Conservation (phyloP, 352 stramenopile genomes). For the Globisporangium emineosum region DNA sequence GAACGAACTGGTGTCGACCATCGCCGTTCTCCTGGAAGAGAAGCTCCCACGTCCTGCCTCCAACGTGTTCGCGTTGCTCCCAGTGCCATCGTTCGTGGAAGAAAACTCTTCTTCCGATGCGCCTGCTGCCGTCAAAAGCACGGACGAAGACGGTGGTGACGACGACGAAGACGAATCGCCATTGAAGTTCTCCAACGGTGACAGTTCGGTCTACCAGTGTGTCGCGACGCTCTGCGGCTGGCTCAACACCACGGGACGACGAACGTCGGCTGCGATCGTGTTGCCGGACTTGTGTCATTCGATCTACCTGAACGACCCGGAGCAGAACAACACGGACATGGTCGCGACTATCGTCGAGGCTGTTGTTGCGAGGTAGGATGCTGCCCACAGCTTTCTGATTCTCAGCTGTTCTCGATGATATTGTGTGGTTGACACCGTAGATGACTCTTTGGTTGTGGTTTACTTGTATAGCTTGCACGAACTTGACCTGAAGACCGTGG, state of each 20-base stretch:
- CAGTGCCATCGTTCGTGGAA: conserved; percentile 55
- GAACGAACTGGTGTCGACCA: conserved; percentile 47
- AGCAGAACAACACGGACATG: conserved; percentile 14
- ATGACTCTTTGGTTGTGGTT: neutral
- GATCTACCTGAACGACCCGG: conserved; percentile 22
- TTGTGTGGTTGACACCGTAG: neutral
- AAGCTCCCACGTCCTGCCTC: conserved; percentile 31
- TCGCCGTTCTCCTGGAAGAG: conserved; percentile 56
- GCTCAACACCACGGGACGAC: conserved; percentile 25
- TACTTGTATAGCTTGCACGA: conserved; percentile 33
- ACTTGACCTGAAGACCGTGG: conserved; percentile 25
- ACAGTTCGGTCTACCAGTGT: conserved; percentile 33
- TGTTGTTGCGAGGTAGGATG: conserved; percentile 24
- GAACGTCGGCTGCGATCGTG: conserved; percentile 35
- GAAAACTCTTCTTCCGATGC: conserved; percentile 39
- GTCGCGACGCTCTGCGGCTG: conserved; percentile 40
- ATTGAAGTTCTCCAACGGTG: conserved; percentile 18
- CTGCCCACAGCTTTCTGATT: neutral
- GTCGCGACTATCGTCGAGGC: conserved; percentile 19
- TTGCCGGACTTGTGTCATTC: conserved; percentile 36
- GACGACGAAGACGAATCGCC: conserved; percentile 21
- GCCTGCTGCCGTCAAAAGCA: conserved; percentile 13
- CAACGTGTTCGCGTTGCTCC: conserved; percentile 53
- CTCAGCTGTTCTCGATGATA: neutral
- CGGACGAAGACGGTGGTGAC: conserved; percentile 3